Evolutionary conservation across 2,329 filamentous ascomycete species (phyloP).

Genomic region (Ophiostoma perfectum): DNA sequence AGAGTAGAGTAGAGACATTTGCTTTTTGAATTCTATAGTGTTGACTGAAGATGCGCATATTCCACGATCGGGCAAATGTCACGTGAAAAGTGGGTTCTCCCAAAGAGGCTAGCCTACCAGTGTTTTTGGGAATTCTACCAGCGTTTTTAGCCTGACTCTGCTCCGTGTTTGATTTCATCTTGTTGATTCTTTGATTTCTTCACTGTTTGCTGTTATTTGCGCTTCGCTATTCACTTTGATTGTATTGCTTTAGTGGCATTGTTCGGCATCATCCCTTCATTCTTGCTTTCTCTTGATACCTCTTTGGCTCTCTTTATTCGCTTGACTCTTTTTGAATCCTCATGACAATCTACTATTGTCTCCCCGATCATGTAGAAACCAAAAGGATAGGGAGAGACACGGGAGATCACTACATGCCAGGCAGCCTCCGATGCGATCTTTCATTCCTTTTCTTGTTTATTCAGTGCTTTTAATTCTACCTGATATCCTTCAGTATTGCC

Average conservation of each 20-base stretch:
- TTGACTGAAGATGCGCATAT: too few relatives aligned
- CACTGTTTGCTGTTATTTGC: not conserved
- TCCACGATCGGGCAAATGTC: too few relatives aligned
- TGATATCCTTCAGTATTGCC: too few relatives aligned
- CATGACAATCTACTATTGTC: not conserved
- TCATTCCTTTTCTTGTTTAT: not conserved
- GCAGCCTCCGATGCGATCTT: not conserved
- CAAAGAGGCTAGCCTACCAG: too few relatives aligned
- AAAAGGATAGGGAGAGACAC: conserved; percentile 2
- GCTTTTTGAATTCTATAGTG: too few relatives aligned
- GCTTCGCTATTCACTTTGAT: too few relatives aligned
- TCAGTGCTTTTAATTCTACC: too few relatives aligned
- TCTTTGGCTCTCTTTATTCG: not conserved
- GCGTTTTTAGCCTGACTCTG: too few relatives aligned
- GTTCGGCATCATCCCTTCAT: not conserved
- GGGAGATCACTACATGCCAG: conserved; percentile 10
- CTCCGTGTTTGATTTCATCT: not conserved
- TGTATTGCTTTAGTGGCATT: not conserved
- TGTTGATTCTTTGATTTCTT: not conserved
- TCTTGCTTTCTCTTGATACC: not conserved
- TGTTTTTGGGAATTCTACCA: too few relatives aligned
- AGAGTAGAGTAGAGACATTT: too few relatives aligned
- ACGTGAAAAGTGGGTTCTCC: too few relatives aligned
- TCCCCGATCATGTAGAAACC: not conserved
- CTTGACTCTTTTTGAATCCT: not conserved